Evolutionary conservation across 2,329 filamentous ascomycete species (phyloP).

Genomic region (Sporothrix inflata): DNA sequence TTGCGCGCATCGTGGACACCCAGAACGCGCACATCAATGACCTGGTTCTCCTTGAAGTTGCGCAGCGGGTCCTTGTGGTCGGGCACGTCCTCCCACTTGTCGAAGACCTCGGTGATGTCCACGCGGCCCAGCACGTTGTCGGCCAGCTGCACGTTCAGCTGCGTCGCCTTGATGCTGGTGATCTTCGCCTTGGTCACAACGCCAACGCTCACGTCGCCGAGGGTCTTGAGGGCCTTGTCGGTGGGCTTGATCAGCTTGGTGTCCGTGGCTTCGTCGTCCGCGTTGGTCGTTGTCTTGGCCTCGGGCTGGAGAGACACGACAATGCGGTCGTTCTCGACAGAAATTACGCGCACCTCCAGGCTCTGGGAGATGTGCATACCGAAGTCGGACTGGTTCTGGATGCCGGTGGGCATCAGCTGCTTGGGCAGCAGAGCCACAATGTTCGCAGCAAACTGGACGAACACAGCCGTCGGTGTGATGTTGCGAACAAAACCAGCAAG

Average conservation of each 20-base stretch:
- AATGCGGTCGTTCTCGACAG: conserved; percentile 74
- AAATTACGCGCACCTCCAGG: conserved; percentile 70
- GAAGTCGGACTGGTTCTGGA: conserved; percentile 68
- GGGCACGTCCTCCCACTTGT: conserved; percentile 82
- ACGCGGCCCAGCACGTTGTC: conserved; percentile 91
- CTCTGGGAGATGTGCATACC: conserved; percentile 78
- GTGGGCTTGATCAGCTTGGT: conserved; percentile 50
- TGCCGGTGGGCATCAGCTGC: conserved; percentile 73
- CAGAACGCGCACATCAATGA: conserved; percentile 74
- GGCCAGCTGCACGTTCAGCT: conserved; percentile 86
- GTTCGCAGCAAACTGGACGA: conserved; percentile 82
- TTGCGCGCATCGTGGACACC: conserved; percentile 89
- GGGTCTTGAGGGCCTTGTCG: conserved; percentile 64
- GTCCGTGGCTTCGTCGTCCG: neutral
- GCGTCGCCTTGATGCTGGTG: conserved; percentile 84
- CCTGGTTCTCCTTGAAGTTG: conserved; percentile 71
- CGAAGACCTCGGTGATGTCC: conserved; percentile 88
- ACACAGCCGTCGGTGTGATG: conserved; percentile 78
- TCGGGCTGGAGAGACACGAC: conserved; percentile 56
- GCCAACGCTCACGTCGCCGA: conserved; percentile 76
- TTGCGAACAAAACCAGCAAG: conserved; percentile 83
- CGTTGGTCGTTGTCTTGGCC: conserved; percentile 42
- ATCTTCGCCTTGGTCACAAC: conserved; percentile 76
- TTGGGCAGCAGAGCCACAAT: conserved; percentile 81
- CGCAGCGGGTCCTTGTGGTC: conserved; percentile 80